Evolutionary conservation across 23 red algal species (phyloP).

Genomic region (Gracilaria domingensis): DNA sequence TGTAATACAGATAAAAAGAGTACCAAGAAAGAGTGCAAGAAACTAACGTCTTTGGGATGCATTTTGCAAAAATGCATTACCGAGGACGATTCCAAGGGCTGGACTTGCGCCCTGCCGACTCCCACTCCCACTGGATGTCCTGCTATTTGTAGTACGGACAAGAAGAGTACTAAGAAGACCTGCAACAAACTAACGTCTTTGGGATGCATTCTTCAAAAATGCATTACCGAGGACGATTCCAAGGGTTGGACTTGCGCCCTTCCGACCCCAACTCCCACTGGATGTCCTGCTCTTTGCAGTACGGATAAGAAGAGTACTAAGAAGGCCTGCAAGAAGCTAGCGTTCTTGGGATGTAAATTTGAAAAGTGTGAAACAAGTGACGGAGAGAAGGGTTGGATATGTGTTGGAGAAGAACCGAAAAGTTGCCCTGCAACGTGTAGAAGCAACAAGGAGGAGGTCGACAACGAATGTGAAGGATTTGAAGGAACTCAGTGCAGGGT

Average conservation of each 20-base stretch:
- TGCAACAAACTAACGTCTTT: no score
- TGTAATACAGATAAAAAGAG: neutral
- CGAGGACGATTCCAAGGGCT: neutral
- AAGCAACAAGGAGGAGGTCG: constrained; percentile 1
- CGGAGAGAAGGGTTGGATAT: constrained; percentile 6
- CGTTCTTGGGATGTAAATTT: neutral
- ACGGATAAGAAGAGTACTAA: neutral
- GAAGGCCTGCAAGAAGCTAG: constrained; percentile 2
- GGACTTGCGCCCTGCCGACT: constrained; percentile 11
- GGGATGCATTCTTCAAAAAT: no score
- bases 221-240: neutral
- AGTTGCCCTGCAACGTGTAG: neutral
- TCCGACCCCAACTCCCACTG: constrained; percentile 11
- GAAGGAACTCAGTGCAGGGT: neutral
- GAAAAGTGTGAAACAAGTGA: constrained; percentile 13
- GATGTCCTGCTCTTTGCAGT: neutral
- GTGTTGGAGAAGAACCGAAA: neutral
- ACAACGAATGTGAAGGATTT: neutral
- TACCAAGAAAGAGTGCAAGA: neutral
- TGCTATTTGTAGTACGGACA: no score
- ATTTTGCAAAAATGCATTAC: neutral
- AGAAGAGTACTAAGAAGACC: no score
- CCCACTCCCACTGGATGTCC: constrained; percentile 10
- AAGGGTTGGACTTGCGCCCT: constrained; percentile 6
- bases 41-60: neutral